These are phyloP conservation scores for Fonsecaea pedrosoi DNA, from an alignment of 2,329 filamentous ascomycete genomes.

Conservation along the genomic window DNA sequence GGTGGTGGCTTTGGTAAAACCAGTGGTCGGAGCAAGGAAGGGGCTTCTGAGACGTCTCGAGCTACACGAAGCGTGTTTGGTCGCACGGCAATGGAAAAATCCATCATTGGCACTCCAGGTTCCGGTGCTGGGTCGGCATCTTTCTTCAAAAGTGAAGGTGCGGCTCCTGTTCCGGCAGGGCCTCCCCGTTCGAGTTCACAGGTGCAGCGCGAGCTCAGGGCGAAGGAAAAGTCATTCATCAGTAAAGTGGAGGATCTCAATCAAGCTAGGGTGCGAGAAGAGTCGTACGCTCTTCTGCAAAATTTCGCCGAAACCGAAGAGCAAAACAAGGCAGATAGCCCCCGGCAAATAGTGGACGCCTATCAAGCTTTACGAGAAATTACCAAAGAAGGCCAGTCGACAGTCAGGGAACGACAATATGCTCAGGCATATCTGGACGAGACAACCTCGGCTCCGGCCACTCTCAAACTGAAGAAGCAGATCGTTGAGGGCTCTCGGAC, in stretches of 20 bases:
- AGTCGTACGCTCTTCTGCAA: conserved; percentile 74
- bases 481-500: conserved; percentile 80
- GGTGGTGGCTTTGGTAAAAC: conserved; percentile 57
- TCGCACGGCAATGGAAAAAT: conserved; percentile 75
- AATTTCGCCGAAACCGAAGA: conserved; percentile 77
- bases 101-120: conserved; percentile 82
- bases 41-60: conserved; percentile 15
- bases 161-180: conserved; percentile 66
- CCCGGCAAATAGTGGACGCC: conserved; percentile 77
- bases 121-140: conserved; percentile 64
- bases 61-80: conserved; percentile 65
- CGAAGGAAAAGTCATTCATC: conserved; percentile 83
- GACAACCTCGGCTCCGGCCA: conserved; percentile 67
- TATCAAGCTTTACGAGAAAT: conserved; percentile 83
- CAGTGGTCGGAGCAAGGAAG: conserved; percentile 18
- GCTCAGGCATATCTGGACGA: conserved; percentile 79
- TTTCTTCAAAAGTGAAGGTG: conserved; percentile 65
- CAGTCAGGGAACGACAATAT: conserved; percentile 77
- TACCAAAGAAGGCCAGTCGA: conserved; percentile 73
- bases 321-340: conserved; percentile 72
- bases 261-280: conserved; percentile 69
- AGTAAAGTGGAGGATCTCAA: conserved; percentile 83
- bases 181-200: conserved; percentile 59
- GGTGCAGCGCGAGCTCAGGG: conserved; percentile 77
- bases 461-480: conserved; percentile 73